Percentiles rank a stretch among this genome's conserved stretches.
phyloP scores from a whole-genome alignment of 768 basidiomycete species.

The Mrakia hoshinonis region DNA sequence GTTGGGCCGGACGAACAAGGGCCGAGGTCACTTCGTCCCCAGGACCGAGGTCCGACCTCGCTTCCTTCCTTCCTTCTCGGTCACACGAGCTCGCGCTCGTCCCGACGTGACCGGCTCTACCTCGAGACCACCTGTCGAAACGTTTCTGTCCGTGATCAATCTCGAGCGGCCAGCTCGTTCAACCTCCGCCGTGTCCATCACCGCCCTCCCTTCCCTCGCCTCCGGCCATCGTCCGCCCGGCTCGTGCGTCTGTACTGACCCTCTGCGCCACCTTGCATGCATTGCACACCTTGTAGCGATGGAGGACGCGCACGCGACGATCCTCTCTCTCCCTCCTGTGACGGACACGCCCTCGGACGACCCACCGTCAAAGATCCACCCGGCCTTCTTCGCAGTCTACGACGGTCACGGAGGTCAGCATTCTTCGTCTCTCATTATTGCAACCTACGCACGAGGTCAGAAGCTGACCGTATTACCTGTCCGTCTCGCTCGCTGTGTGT shows the following conservation, averaged over 20 bases:
- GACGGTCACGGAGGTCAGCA: constrained; percentile 92
- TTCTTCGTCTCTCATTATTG: background rate
- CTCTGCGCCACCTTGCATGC: background rate
- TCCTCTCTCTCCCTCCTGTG: constrained; percentile 51
- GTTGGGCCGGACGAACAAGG: too few relatives aligned
- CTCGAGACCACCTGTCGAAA: too few relatives aligned
- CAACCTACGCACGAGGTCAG: background rate
- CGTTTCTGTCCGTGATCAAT: too few relatives aligned
- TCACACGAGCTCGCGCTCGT: too few relatives aligned
- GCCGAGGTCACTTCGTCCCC: too few relatives aligned
- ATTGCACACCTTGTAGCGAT: constrained; percentile 54
- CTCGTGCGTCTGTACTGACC: background rate
- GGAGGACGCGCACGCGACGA: constrained; percentile 86
- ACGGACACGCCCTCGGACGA: constrained; percentile 27
- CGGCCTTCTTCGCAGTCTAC: constrained; percentile 87
- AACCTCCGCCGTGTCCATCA: background rate
- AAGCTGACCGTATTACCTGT: background rate
- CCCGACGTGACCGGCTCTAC: too few relatives aligned
- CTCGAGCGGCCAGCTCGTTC: too few relatives aligned
- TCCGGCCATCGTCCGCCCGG: background rate
- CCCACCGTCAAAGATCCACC: constrained; percentile 29
- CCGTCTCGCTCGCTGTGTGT: background rate
- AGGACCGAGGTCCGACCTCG: too few relatives aligned
- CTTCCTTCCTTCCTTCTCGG: too few relatives aligned
- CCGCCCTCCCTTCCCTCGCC: background rate